Evolutionary conservation across 106 monocot genomes (phyloP), one percentile per base, ranked within the genome.

Genomic region (Allium fistulosum): DNA sequence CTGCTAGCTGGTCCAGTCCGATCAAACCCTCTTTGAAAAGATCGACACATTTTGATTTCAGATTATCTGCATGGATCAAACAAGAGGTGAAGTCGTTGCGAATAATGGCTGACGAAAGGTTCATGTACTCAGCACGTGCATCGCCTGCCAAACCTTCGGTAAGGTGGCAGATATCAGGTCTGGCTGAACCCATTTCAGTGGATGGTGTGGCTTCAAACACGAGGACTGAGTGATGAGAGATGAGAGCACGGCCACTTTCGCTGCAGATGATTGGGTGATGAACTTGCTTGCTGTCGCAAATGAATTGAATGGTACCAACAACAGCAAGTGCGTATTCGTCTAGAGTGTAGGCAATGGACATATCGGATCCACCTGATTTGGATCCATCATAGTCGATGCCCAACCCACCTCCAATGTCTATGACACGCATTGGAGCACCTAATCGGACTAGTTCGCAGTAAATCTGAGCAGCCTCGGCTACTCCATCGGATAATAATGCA

Each of bases 11-110:
- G 61, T 97, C 97, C 8, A 97, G 84, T 1, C 82, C 80, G 12
- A 97, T 80, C 47, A 76, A 10, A 4, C 97, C 97, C 16, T 89
- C 92, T 74, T 92, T 97, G 77, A 97, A 97, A 69, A 82, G 82
- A 3, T 92, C 92, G 2, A 76, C 69, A 18, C 84, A 92, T 5
- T 71, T 76, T 50, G 67, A 59, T 77, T 97, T 97, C 67, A 97
- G 82, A 80, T 87, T 84, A 16, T 92, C 92, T 3, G 72, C 71
- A 48, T 75, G 86, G 4, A 75, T 10, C 3, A 72, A 4, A 78
- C 78, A 89, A 11, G 71, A 71, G 10, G 87, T 83, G 56, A 61
- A 76, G 59, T 97, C 97, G 0, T 73, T 81, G 9, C 62, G 77
- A n/a, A 87, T 22, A 7, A 80, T 88, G 0, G 92, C 71, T 2